phyloP scores from a whole-genome alignment of 2,329 filamentous ascomycete species.

The Claviceps humidiphila region DNA sequence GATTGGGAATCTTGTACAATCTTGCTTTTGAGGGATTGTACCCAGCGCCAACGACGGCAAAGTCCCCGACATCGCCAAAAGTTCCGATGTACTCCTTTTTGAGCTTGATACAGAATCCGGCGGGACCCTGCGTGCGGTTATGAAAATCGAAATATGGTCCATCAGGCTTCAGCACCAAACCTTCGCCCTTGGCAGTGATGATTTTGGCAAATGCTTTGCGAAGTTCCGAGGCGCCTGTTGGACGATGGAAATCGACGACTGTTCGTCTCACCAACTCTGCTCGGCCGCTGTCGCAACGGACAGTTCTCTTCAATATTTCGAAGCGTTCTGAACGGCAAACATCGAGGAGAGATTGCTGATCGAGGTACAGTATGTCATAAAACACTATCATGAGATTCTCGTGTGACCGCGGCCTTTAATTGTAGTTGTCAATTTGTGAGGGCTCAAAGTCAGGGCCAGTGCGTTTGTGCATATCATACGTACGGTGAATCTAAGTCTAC shows the following conservation, averaged over 20 bases:
- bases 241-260: constrained; percentile 50
- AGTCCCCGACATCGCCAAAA: constrained; percentile 72
- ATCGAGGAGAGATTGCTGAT: constrained; percentile 38
- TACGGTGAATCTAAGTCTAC: constrained; percentile 56
- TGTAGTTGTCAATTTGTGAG: background rate
- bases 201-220: constrained; percentile 52
- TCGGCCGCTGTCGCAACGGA: constrained; percentile 41
- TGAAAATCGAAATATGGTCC: constrained; percentile 59
- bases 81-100: constrained; percentile 74
- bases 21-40: constrained; percentile 53
- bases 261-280: constrained; percentile 55
- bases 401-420: constrained; percentile 28
- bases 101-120: constrained; percentile 58
- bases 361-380: constrained; percentile 42
- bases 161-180: constrained; percentile 68
- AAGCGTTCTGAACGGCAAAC: constrained; percentile 46
- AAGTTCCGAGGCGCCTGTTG: constrained; percentile 38
- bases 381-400: constrained; percentile 52
- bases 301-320: constrained; percentile 41
- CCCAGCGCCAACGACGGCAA: constrained; percentile 63
- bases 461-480: constrained; percentile 12
- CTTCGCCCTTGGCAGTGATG: constrained; percentile 57
- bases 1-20: constrained; percentile 35
- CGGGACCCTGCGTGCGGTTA: constrained; percentile 21
- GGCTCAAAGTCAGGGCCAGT: background rate